Conservation (phyloP, 2,329 filamentous ascomycete genomes). For the Talaromyces sp. region DNA sequence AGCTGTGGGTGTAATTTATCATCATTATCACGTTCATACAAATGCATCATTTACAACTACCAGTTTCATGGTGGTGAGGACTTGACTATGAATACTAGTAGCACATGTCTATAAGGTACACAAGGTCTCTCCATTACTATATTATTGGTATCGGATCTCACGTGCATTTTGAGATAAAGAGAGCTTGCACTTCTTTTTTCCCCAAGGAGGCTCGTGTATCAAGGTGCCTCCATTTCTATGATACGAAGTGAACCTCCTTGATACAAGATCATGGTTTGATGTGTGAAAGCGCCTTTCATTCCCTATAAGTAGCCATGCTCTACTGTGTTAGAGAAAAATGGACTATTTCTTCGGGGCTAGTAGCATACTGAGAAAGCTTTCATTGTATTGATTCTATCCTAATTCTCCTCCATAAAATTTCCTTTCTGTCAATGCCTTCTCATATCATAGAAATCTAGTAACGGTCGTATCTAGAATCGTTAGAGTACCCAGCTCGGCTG, state of each 20-base stretch:
- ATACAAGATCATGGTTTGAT: neutral
- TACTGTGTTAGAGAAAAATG: neutral
- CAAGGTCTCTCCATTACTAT: no score
- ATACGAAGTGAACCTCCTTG: neutral
- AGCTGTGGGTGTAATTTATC: constrained; percentile 1
- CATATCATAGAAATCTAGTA: constrained; percentile 5
- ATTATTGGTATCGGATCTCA: neutral
- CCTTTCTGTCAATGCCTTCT: neutral
- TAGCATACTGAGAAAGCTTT: neutral
- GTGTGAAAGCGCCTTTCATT: neutral
- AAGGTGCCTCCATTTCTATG: neutral
- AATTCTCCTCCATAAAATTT: neutral
- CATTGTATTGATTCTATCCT: neutral
- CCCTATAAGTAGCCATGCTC: neutral
- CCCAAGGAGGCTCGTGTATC: neutral
- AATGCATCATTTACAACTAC: neutral
- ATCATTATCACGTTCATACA: neutral
- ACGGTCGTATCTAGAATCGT: constrained; percentile 3
- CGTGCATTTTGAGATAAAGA: neutral
- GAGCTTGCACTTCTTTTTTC: neutral
- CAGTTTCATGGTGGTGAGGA: neutral
- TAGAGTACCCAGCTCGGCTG: constrained; percentile 8
- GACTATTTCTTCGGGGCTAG: neutral
- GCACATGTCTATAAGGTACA: no score
- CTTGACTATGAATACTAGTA: no score